Evolutionary conservation across 768 basidiomycete genomes (phyloP).

Genomic region (Mycena kentingensis): DNA sequence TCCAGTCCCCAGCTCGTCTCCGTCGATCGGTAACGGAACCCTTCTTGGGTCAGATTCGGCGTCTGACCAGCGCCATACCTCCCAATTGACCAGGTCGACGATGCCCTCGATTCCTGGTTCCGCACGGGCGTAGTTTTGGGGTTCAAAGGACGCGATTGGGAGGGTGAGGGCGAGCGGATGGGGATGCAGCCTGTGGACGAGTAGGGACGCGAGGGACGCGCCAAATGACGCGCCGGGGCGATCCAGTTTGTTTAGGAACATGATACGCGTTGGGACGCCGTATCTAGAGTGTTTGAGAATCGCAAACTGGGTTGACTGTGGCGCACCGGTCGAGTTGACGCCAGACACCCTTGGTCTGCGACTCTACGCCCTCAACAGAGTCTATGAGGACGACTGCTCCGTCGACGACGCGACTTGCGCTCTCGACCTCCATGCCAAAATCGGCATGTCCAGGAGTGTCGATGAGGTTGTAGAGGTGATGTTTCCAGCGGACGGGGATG

Average conservation of each 20-base stretch:
- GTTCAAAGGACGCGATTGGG: slow-evolving; percentile 77
- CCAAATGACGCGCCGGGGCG: slow-evolving; percentile 82
- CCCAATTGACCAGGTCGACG: slow-evolving; percentile 83
- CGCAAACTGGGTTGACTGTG: not conserved
- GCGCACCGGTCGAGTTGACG: slow-evolving; percentile 77
- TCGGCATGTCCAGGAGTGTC: slow-evolving; percentile 93
- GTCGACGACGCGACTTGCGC: slow-evolving; percentile 87
- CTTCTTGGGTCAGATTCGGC: slow-evolving; percentile 46
- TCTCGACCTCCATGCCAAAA: slow-evolving; percentile 97
- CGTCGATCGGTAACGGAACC: slow-evolving; percentile 53
- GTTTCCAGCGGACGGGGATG: slow-evolving; percentile 84
- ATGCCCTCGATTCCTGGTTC: slow-evolving; percentile 86
- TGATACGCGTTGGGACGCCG: slow-evolving; percentile 71
- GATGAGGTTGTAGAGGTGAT: slow-evolving; percentile 84
- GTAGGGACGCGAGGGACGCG: slow-evolving; percentile 69
- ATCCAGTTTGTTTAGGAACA: slow-evolving; percentile 89
- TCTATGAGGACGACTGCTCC: slow-evolving; percentile 88
- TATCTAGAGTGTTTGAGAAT: slow-evolving; percentile 51
- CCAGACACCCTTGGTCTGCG: slow-evolving; percentile 91
- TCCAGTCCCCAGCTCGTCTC: slow-evolving; percentile 41
- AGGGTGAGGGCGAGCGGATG: slow-evolving; percentile 70
- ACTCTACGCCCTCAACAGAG: slow-evolving; percentile 89
- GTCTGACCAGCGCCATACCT: slow-evolving; percentile 71
- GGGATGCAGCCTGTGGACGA: slow-evolving; percentile 74
- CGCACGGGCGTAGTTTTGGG: slow-evolving; percentile 62